phyloP scores from a whole-genome alignment of 306 rosid species.

The Vigna mungo region DNA sequence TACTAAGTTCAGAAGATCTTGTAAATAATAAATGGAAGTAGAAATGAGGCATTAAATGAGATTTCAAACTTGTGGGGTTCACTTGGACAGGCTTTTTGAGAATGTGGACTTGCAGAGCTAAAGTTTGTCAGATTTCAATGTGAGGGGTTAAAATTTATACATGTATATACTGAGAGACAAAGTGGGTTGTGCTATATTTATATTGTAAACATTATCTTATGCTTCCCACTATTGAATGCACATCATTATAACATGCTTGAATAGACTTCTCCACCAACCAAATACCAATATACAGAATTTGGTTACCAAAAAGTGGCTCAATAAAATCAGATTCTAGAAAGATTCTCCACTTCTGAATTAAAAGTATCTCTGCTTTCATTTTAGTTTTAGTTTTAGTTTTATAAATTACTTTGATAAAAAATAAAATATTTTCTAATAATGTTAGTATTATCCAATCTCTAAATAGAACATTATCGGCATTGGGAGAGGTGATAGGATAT shows the following conservation, averaged over 20 bases:
- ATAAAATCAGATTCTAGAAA: constrained; percentile 31
- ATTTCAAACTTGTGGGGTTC: constrained; percentile 79
- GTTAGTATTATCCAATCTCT: not conserved
- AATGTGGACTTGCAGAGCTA: constrained; percentile 63
- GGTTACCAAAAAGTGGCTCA: not conserved
- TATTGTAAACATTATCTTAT: constrained; percentile 60
- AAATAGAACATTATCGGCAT: constrained; percentile 2
- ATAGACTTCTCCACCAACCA: constrained; percentile 43
- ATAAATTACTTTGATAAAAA: too few species aligned
- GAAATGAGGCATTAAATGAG: constrained; percentile 35
- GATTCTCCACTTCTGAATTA: constrained; percentile 17
- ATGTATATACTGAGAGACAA: constrained; percentile 25
- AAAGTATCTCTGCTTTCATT: not conserved
- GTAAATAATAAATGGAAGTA: constrained; percentile 38
- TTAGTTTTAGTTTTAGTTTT: not conserved
- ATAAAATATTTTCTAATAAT: not conserved
- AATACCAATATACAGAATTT: constrained; percentile 33
- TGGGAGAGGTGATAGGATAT: not conserved
- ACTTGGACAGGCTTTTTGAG: constrained; percentile 57
- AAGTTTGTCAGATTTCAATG: constrained; percentile 58
- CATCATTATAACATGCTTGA: constrained; percentile 42
- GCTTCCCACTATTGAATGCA: constrained; percentile 64
- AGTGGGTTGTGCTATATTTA: constrained; percentile 50
- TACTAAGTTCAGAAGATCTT: constrained; percentile 9
- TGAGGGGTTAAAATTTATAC: constrained; percentile 28